Percentiles rank a stretch among this genome's conserved stretches.
Evolutionary conservation across 2,329 filamentous ascomycete genomes (phyloP).

Genomic region (Tolypocladium ophioglossoides): DNA sequence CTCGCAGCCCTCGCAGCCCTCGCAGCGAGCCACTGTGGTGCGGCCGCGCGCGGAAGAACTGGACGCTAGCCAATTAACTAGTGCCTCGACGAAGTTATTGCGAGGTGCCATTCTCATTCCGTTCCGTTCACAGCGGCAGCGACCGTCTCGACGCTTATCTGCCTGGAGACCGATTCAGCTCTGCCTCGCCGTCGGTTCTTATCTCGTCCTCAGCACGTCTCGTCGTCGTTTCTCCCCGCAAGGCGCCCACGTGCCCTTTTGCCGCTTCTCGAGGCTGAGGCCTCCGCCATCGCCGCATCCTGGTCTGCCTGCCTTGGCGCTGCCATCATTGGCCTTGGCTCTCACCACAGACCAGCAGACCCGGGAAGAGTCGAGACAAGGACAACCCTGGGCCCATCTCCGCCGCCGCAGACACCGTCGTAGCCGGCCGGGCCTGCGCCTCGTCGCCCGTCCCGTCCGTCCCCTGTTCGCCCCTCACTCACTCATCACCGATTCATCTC

Average conservation of each 20-base stretch:
- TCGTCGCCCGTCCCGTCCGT: not conserved
- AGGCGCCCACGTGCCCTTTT: not conserved
- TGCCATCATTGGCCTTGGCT: not conserved
- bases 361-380: not conserved
- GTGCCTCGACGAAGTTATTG: too few species aligned
- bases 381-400: not conserved
- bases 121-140: not conserved
- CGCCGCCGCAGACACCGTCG: not conserved
- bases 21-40: not conserved
- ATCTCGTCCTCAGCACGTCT: not conserved
- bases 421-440: not conserved
- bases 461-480: not conserved
- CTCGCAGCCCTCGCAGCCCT: too few species aligned
- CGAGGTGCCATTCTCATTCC: not conserved
- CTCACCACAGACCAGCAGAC: not conserved
- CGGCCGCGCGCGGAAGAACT: not conserved
- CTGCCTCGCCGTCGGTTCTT: not conserved
- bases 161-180: not conserved
- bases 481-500: not conserved
- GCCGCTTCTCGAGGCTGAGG: not conserved
- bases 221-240: not conserved
- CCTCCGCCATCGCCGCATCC: not conserved
- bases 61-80: too few species aligned
- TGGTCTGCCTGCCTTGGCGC: not conserved
- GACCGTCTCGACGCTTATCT: not conserved